Base-by-base conservation (phyloP, 305 asterid genomes). In the Fraxinus sp. region DNA sequence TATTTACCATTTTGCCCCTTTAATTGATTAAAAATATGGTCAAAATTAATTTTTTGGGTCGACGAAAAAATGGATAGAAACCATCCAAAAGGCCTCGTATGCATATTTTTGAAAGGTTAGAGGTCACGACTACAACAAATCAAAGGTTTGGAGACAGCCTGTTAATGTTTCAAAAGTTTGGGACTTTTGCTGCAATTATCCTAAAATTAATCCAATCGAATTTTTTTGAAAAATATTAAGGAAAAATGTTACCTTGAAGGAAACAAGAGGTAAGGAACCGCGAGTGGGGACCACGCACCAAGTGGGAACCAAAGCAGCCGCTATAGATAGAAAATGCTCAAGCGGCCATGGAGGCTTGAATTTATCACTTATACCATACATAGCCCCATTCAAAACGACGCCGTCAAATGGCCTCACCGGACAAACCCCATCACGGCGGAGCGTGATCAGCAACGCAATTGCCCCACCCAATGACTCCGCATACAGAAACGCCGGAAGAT, bases 261-360 rank as follows among this genome's bases (percentile, higher is more conserved):
- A 89, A 81, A 95, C 92, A 22, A 81, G 77, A 0, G 94, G 95
- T 7, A 95, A 0, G 37, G 92, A 90, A 28, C 99, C 99, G 84
- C 97, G 94, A 49, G 98, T 94, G 18, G 99, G 99, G 5, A 95
- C 94, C 62, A 95, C 91, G 81, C 91, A 90, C 99, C 97, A 94
- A 4, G 98, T 94, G 5, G 99, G 99, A 7, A 94, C 64, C 80
- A 93, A 70, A 77, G 87, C 88, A 77, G 99, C 99, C 3, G 92
- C 98, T 14, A 92, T 55, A 2, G 93, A 92, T 2, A 95, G 94
- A 33, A 95, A 90, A 87, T 95, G 93, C 86, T 95, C 99, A 91
- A 95, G 52, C 64, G 99, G 99, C 99, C 99, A 95, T 75, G 95
- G 92, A 10, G 99, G 99, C 89, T 94, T 95, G 75, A 92, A 86